Evolutionary conservation across 768 basidiomycete genomes (phyloP).

Genomic region (Suillus subaureus): DNA sequence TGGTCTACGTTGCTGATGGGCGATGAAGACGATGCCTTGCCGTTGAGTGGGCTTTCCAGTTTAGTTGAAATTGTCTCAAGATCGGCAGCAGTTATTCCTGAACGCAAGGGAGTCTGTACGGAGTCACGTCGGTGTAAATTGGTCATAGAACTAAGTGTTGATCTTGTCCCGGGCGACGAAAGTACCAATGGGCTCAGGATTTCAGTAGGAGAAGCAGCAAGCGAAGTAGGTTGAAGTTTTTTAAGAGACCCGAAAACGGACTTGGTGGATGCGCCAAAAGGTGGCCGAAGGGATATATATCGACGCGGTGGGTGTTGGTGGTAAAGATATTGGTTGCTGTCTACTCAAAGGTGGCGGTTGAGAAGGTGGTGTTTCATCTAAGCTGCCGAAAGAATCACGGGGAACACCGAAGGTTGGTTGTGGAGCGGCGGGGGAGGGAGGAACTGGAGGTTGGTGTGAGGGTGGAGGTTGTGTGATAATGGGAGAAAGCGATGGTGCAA

Average conservation of each 20-base stretch:
- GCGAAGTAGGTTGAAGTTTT: slow-evolving; percentile 27
- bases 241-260: slow-evolving; percentile 23
- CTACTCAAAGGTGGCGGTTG: slow-evolving; percentile 33
- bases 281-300: slow-evolving; percentile 19
- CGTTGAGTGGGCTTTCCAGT: slow-evolving; percentile 11
- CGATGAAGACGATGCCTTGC: background rate
- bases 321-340: slow-evolving; percentile 35
- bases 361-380: slow-evolving; percentile 15
- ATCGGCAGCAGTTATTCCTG: slow-evolving; percentile 15
- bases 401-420: slow-evolving; percentile 9
- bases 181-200: slow-evolving; percentile 34
- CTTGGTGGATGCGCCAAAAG: slow-evolving; percentile 16
- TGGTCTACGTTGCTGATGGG: slow-evolving; percentile 12
- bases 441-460: slow-evolving; percentile 19
- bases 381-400: background rate
- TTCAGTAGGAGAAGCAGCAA: slow-evolving; percentile 28
- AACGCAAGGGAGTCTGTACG: slow-evolving; percentile 26
- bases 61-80: slow-evolving; percentile 14
- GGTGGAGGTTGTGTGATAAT: background rate
- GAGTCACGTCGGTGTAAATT: slow-evolving; percentile 27
- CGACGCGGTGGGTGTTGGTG: slow-evolving; percentile 32
- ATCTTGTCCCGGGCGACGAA: slow-evolving; percentile 25
- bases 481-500: slow-evolving; percentile 6
- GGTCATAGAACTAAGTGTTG: slow-evolving; percentile 16
- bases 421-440: slow-evolving; percentile 14